Evolutionary conservation across 805 yeast genomes (phyloP), one percentile per base, ranked within the genome.

Genomic region (Hanseniaspora valbyensis): DNA sequence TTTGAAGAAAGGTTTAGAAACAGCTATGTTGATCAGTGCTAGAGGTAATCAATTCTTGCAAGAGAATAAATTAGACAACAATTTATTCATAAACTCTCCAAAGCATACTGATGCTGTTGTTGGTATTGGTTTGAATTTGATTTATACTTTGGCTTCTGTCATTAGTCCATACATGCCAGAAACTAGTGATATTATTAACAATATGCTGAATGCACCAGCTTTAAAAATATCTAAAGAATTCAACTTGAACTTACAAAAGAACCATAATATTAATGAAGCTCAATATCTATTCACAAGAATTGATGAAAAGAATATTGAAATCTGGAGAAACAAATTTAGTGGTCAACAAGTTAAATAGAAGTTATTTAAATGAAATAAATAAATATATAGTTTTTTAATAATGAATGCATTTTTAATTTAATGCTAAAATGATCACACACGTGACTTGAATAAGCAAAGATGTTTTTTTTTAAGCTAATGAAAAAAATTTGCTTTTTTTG

Each of bases 11-110:
- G 97, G 96, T 64, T 73, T 90, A 55, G 97, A 89, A 66, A 66
- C 80, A 34, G 95, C 95, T 54, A 88, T 92, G 96, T 74, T 84
- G 29, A 71, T 92, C 52, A 83, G 95, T 53, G 78, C 95, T 19
- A 80, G 95, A 60, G 98, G 98, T 67, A 92, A 92, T 69, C 83
- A 75, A 66, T 92, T 90, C 75, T 75, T 92, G 65, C 99, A 92
- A 70, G 98, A 90, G 46, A 88, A 89, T 71, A 89, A 89, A 69
- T 75, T 92, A 60, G 97, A 90, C 67, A 92, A 92, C 74, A 72
- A 84, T 9, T 72, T 89, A 56, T 86, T 80, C 67, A 76, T 78
- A 51, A 78, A 86, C 61, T 64, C 69, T 44, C 95, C 96, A 40
- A 85, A 75, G 30, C 79, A 78, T 60, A 77, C 95, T 13, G 96